Base-by-base conservation (phyloP, 2,329 filamentous ascomycete species). In the Byssoonygena ceratinophila region DNA sequence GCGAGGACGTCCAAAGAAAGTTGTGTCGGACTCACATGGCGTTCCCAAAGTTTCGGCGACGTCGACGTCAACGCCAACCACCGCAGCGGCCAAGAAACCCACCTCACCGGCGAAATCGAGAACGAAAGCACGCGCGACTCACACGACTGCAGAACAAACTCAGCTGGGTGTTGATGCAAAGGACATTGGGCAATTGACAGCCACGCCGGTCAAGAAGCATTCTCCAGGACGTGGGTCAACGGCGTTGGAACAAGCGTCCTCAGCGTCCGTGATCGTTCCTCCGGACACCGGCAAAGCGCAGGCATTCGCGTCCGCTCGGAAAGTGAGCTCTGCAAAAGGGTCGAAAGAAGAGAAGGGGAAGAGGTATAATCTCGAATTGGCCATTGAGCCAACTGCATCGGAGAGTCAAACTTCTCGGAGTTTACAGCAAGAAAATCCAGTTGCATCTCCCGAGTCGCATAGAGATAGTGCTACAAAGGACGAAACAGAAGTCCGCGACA, bases 1-100 rank as follows among this genome's bases (percentile, higher is more conserved):
- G 39, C 39, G 49, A 12, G 49, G 49, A 14, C 40, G 49, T 3
- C 49, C 49, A 3, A 39, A 46, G 49, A 52, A 52, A 46, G 32
- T 52, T 9, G 32, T 49, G 12, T 18, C 16, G 6, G 48, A 34
- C 14, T 4, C 20, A 25, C n/a, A 18, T 12, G 23, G 27, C 20
- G 46, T 31, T 5, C 22, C 31, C 14, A 39, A 46, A 29, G 8
- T 18, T 16, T 11, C 25, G 20, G 31, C 34, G 36, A 44, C 36
- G n/a, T 22, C 47, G 41, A 41, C 47, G n/a, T 4, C 23, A 41
- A 34, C 27, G 27, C 27, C 27, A 31, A 31, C 27, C 27, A 31
- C 32, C 14, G 27, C 20, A 8, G 14, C 25, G n/a, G 31, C 49
- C 49, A 52, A 40, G 43, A 52, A 52, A 46, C 3, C 40, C 11